phyloP scores from a whole-genome alignment of 768 basidiomycete species.

The Tylopilus cervinicoccineus region DNA sequence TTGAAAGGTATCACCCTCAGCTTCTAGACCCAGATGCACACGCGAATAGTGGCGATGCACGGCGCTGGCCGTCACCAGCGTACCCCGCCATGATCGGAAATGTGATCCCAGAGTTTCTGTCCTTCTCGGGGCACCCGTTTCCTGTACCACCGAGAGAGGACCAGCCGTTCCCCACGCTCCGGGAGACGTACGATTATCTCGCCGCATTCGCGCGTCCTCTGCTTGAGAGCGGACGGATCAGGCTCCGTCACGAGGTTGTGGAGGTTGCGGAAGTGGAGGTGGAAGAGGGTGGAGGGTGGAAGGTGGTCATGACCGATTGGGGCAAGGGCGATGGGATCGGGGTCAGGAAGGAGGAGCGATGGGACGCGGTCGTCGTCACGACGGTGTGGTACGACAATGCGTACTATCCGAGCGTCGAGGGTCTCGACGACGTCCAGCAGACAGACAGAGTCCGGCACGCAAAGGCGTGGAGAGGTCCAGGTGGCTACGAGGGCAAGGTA shows the following conservation, averaged over 20 bases:
- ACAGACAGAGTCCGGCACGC: constrained; percentile 41
- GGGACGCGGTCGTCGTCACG: constrained; percentile 50
- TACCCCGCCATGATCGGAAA: constrained; percentile 49
- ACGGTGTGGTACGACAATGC: constrained; percentile 44
- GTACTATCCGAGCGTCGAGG: constrained; percentile 42
- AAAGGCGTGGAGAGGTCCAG: constrained; percentile 39
- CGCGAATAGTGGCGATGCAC: background rate
- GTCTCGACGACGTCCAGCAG: constrained; percentile 35
- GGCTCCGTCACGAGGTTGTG: constrained; percentile 39
- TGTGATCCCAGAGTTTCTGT: constrained; percentile 40
- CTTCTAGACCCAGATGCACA: background rate
- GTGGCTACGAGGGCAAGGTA: constrained; percentile 27
- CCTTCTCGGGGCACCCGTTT: constrained; percentile 30
- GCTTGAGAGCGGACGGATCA: constrained; percentile 31
- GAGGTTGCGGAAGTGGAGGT: constrained; percentile 34
- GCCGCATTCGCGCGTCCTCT: constrained; percentile 24
- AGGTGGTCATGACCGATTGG: constrained; percentile 37
- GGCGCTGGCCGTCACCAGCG: constrained; percentile 43
- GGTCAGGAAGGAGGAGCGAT: constrained; percentile 32
- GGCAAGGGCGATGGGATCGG: constrained; percentile 17
- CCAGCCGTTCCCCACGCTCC: constrained; percentile 30
- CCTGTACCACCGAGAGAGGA: constrained; percentile 17
- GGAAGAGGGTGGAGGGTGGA: constrained; percentile 34
- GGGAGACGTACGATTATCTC: constrained; percentile 28
- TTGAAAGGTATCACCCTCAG: constrained; percentile 16